Base-by-base conservation (phyloP, 495 filamentous ascomycete species). In the Penicillium diatomitis region DNA sequence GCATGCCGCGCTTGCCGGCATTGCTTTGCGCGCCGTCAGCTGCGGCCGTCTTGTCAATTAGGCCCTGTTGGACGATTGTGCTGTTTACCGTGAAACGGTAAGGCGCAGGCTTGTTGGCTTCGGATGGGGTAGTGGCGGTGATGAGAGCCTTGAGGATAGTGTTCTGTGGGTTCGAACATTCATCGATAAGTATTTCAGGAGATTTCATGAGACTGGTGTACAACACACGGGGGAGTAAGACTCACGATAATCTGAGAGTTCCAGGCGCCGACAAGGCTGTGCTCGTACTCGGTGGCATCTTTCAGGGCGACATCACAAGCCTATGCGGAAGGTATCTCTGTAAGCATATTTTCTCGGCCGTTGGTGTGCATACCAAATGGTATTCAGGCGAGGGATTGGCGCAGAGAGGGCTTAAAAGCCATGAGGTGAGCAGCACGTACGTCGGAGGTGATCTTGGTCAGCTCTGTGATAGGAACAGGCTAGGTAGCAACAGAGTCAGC, bases 51-150 rank as follows among this genome's bases (percentile, higher is more conserved):
- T 68, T 71, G 54, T 73, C 68, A 46, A 73, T 67, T 28, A 73
- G 38, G 29, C 69, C 69, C 61, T 98, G 91, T 66, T 98, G 92
- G 51, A 98, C 92, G 63, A 97, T 96, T 55, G 90, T 97, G 76
- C 87, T 94, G 77, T 94, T 96, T 65, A 95, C 88, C 51, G 86
- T 84, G 69, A 87, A 98, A 67, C 96, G 96, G 76, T 83, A 94
- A 10, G 69, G 66, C 6, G 77, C 65, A 1, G 65, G 56, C 27
- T 77, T 65, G 29, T 63, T 48, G 72, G 75, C 40, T 46, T 68
- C 58, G 48, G 64, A 57, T 39, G 83, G 84, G 9, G 81, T 79
- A 38, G 88, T 85, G 57, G 95, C 90, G 48, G 84, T 76, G 66
- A 96, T 89, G 48, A 97, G 74, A 43, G 83, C 76, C 62, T 87